Evolutionary conservation across 2,329 filamentous ascomycete genomes (phyloP), one percentile per base, ranked within the genome.

Genomic region (Dichotomopilus funicola): DNA sequence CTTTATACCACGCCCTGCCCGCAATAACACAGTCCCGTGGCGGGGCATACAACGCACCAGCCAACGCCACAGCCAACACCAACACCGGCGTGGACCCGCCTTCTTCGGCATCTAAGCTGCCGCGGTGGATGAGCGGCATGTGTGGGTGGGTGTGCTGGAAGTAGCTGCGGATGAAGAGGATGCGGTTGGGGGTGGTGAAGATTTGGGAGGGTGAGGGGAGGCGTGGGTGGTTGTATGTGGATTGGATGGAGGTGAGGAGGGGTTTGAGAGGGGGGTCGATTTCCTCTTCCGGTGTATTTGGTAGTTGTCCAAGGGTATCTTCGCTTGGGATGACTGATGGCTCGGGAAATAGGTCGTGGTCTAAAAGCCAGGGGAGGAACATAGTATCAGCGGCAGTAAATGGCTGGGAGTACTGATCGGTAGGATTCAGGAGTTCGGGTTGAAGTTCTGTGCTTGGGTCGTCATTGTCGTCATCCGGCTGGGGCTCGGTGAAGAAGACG

Each of bases 121-220:
- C 59, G 6, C 61, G 59, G 59, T 68, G 66, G 1, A 65, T 33
- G 13, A 67, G 50, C 27, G 67, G 66, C 9, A 68, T 62, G 55
- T 68, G 63, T 8, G 50, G 54, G 48, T 68, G 65, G 36, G 60
- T 27, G 19, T 27, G 19, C 19, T 27, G 19, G 19, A 27, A 27
- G 19, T 27, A 27, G 3, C 19, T 27, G 19, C 19, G 19, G 19
- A 27, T 65, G 31, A 62, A 53, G 7, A 61, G 62, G 55, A 65
- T 68, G 56, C 63, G 67, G n/a, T 57, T 56, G 1, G 57, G 44
- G 2, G 62, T 53, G 42, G 66, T 65, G 7, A 37, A 27, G 12
- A 56, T 58, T 19, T 63, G 51, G 53, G 61, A 64, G 6, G 55
- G n/a, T 1, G 57, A 46, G 9, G 61, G 59, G 52, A 68, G 63